A percentile compares a stretch with the other conserved stretches of the same genome.
Conservation (phyloP, 1,139 yeast species). For the Nematodospora anomalae region DNA sequence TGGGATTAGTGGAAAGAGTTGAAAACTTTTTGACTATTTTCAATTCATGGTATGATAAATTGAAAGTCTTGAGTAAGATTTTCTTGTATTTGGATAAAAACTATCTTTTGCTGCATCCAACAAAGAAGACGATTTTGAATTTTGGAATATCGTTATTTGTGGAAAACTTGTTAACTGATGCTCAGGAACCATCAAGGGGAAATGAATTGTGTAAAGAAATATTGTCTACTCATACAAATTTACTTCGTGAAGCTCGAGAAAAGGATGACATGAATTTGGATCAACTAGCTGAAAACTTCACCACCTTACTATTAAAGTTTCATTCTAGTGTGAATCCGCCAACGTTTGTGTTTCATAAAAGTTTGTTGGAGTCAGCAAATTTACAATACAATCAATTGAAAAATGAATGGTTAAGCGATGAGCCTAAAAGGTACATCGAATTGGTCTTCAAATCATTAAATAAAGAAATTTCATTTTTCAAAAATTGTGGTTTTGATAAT, state of each 20-base stretch:
- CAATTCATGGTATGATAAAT: slow-evolving; percentile 27
- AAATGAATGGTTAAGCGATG: slow-evolving; percentile 18
- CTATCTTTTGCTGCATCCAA: slow-evolving; percentile 34
- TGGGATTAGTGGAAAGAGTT: slow-evolving; percentile 3
- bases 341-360: slow-evolving; percentile 18
- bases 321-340: slow-evolving; percentile 11
- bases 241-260: neutral
- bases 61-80: slow-evolving; percentile 27
- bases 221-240: slow-evolving; percentile 1
- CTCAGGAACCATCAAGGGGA: neutral
- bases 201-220: slow-evolving; percentile 3
- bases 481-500: slow-evolving; percentile 25
- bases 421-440: slow-evolving; percentile 22
- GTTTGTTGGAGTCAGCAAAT: slow-evolving; percentile 19
- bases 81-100: slow-evolving; percentile 38
- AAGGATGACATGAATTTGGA: slow-evolving; percentile 1
- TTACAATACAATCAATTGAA: slow-evolving; percentile 20
- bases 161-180: slow-evolving; percentile 18
- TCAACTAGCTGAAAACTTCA: slow-evolving; percentile 16
- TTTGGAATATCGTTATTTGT: slow-evolving; percentile 25
- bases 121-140: slow-evolving; percentile 26
- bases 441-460: slow-evolving; percentile 17
- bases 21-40: slow-evolving; percentile 19
- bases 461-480: slow-evolving; percentile 21
- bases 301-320: slow-evolving; percentile 23